Percentiles rank a stretch among this genome's conserved stretches.
Evolutionary conservation across 2,329 filamentous ascomycete species (phyloP).

Genomic region (Fusarium robinianum): DNA sequence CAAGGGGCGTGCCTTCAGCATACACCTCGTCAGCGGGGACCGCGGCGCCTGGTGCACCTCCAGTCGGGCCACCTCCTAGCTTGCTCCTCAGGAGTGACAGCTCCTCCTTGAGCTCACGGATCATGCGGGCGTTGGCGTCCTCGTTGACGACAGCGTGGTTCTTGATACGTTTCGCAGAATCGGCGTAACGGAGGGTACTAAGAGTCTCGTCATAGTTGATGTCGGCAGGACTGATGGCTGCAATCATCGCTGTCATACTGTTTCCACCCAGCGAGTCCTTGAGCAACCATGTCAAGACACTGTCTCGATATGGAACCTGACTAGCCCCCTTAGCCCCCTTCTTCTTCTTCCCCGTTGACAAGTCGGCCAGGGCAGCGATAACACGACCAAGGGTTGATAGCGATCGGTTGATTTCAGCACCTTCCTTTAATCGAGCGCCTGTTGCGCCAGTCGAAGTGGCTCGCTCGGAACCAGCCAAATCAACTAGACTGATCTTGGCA

Average conservation of each 20-base stretch:
- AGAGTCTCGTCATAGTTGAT: slow-evolving; percentile 99
- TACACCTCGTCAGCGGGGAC: slow-evolving; percentile 79
- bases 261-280: slow-evolving; percentile 98
- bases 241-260: slow-evolving; percentile 99
- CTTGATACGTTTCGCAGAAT: slow-evolving; percentile 99
- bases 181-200: slow-evolving; percentile 92
- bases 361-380: slow-evolving; percentile 91
- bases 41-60: slow-evolving; percentile 52
- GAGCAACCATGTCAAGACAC: slow-evolving; percentile 91
- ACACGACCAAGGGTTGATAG: slow-evolving; percentile 95
- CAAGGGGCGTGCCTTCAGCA: slow-evolving; percentile 86
- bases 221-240: slow-evolving; percentile 95
- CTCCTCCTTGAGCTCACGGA: slow-evolving; percentile 95
- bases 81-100: slow-evolving; percentile 84
- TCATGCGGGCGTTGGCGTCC: slow-evolving; percentile 98
- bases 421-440: slow-evolving; percentile 92
- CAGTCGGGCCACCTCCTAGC: slow-evolving; percentile 62
- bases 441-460: slow-evolving; percentile 97
- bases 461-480: slow-evolving; percentile 96
- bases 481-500: slow-evolving; percentile 95
- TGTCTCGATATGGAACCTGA: slow-evolving; percentile 95
- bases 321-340: slow-evolving; percentile 66
- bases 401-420: slow-evolving; percentile 97
- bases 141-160: slow-evolving; percentile 99
- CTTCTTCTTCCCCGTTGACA: slow-evolving; percentile 84